Conservation (phyloP, 306 rosid genomes). For the Prunus mongolica region DNA sequence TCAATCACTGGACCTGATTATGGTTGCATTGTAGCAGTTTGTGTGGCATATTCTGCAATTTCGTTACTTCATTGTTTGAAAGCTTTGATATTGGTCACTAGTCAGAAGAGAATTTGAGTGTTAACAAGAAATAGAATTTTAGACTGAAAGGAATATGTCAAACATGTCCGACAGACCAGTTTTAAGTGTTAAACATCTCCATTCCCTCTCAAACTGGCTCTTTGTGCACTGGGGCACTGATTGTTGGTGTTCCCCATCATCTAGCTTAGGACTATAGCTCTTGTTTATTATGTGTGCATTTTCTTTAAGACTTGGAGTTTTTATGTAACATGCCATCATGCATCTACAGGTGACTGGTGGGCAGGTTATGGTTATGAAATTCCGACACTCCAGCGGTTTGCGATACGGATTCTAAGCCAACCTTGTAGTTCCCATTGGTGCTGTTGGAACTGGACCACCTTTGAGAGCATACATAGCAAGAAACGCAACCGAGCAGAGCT, state of each 20-base stretch:
- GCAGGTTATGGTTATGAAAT: conserved; percentile 66
- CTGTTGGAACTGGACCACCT: conserved; percentile 61
- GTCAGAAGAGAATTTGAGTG: too few species aligned
- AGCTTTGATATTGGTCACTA: too few species aligned
- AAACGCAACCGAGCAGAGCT: conserved; percentile 36
- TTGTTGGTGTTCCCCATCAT: neutral
- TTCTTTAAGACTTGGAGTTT: neutral
- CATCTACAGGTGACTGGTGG: conserved; percentile 72
- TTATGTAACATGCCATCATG: conserved; percentile 6
- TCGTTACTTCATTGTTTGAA: neutral
- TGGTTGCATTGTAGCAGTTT: neutral
- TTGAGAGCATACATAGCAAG: conserved; percentile 46
- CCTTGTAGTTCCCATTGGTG: conserved; percentile 73
- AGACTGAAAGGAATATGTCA: neutral
- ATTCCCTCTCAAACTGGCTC: neutral
- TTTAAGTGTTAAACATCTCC: neutral
- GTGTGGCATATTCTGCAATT: neutral
- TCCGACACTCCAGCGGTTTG: conserved; percentile 59
- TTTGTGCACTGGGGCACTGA: neutral
- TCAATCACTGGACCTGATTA: neutral
- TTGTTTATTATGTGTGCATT: neutral
- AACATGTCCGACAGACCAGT: neutral
- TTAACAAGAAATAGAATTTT: too few species aligned
- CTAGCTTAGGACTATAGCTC: neutral
- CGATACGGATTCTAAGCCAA: conserved; percentile 61